These are phyloP conservation scores for Esteya vermicola DNA, from an alignment of 2,329 filamentous ascomycete genomes.

Conservation along the genomic window DNA sequence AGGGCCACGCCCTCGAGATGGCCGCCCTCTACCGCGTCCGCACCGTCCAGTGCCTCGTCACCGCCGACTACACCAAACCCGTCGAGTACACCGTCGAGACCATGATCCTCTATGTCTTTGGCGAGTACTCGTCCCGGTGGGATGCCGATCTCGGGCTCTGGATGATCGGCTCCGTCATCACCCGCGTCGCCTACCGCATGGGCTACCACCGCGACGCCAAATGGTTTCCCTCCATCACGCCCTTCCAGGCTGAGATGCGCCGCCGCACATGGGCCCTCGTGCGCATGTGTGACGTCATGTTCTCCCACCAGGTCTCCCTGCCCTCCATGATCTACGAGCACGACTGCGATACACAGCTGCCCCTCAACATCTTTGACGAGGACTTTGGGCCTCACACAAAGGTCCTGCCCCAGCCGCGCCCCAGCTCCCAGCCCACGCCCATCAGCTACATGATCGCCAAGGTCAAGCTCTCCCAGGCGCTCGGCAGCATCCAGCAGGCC, in stretches of 20 bases:
- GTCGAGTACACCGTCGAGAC: conserved; percentile 66
- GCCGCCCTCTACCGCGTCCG: conserved; percentile 52
- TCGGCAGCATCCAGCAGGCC: conserved; percentile 58
- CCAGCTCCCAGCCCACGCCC: conserved; percentile 56
- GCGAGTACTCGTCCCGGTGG: conserved; percentile 58
- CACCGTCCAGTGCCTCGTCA: conserved; percentile 64
- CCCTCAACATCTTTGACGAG: conserved; percentile 68
- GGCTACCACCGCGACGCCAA: conserved; percentile 67
- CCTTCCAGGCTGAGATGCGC: conserved; percentile 66
- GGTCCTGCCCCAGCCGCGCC: conserved; percentile 50
- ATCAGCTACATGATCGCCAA: conserved; percentile 71
- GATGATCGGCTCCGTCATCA: conserved; percentile 40
- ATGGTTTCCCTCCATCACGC: conserved; percentile 56
- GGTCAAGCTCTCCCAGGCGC: conserved; percentile 49
- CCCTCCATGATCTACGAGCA: conserved; percentile 57
- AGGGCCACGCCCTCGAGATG: conserved; percentile 46
- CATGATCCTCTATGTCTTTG: conserved; percentile 59
- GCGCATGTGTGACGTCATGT: conserved; percentile 59
- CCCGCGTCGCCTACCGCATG: conserved; percentile 50
- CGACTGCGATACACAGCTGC: conserved; percentile 62
- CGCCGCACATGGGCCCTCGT: conserved; percentile 56
- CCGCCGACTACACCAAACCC: conserved; percentile 64
- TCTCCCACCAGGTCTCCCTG: conserved; percentile 59
- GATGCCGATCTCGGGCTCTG: conserved; percentile 58
- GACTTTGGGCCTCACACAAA: conserved; percentile 60